phyloP scores from a whole-genome alignment of 192 early-diverging fungal species.

The Mycoemilia scoparia region DNA sequence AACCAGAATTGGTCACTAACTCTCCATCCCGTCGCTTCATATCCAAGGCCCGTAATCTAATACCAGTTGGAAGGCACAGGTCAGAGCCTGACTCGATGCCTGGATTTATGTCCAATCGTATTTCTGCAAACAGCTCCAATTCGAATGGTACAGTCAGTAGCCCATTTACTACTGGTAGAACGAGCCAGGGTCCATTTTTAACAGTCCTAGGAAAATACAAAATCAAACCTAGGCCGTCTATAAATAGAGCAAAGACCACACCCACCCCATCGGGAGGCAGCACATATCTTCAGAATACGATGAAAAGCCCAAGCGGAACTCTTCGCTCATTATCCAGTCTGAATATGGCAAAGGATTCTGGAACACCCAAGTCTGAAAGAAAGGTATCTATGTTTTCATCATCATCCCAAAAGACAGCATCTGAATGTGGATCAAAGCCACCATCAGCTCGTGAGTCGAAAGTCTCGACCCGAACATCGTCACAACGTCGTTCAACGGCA shows the following conservation, averaged over 20 bases:
- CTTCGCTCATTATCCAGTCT: background rate
- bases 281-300: conserved; percentile 1
- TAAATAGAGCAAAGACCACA: no score
- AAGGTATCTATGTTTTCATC: no score
- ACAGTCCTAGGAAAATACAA: conserved; percentile 27
- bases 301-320: background rate
- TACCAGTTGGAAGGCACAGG: conserved; percentile 10
- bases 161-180: no score
- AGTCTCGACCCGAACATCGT: no score
- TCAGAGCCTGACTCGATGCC: background rate
- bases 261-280: no score
- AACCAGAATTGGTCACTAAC: conserved; percentile 17
- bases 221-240: conserved; percentile 24
- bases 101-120: conserved; percentile 8
- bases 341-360: background rate
- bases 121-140: conserved; percentile 4
- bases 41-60: conserved; percentile 24
- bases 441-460: no score
- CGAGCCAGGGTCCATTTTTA: conserved; percentile 16
- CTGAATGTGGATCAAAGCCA: no score
- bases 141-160: conserved; percentile 13
- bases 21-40: conserved; percentile 25
- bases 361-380: conserved; percentile 1
- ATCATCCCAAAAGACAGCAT: no score
- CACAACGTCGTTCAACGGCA: no score